Percentiles rank a stretch among this genome's conserved stretches.
Evolutionary conservation across 345 rosid species (phyloP).

Genomic region (Excoecaria agallocha): DNA sequence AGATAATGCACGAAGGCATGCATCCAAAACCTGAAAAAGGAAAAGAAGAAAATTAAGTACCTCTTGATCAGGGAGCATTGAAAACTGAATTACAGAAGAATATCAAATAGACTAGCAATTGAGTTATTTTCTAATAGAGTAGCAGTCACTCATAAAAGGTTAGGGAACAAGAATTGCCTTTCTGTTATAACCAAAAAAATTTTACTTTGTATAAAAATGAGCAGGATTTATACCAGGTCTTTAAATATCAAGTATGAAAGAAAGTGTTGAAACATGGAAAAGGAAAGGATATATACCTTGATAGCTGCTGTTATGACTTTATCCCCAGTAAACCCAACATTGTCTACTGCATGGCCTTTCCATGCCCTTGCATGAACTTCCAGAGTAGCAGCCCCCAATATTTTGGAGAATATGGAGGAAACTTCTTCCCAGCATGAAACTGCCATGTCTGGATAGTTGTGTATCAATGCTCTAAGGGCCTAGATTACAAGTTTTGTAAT

Average conservation of each 20-base stretch:
- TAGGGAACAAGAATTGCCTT: neutral
- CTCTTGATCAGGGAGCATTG: neutral
- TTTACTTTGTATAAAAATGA: neutral
- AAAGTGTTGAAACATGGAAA: neutral
- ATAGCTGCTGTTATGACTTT: slow-evolving; percentile 68
- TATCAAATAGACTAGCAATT: neutral
- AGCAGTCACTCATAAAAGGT: neutral
- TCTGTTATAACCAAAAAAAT: neutral
- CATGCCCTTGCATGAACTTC: slow-evolving; percentile 49
- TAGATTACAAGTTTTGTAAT: slow-evolving; percentile 28
- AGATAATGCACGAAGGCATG: slow-evolving; percentile 81
- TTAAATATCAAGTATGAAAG: neutral
- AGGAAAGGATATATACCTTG: slow-evolving; percentile 46
- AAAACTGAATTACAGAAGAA: neutral
- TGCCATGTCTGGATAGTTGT: slow-evolving; percentile 69
- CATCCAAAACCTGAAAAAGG: slow-evolving; percentile 75
- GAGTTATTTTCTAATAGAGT: neutral
- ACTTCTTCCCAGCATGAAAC: slow-evolving; percentile 60
- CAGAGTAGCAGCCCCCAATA: slow-evolving; percentile 40
- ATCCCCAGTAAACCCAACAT: slow-evolving; percentile 57
- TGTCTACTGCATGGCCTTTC: slow-evolving; percentile 51
- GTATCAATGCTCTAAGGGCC: slow-evolving; percentile 82
- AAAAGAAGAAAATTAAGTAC: slow-evolving; percentile 4
- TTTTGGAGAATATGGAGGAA: slow-evolving; percentile 48
- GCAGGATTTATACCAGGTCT: neutral